phyloP scores from a whole-genome alignment of 345 rosid genomes.

The Citrus maxima region DNA sequence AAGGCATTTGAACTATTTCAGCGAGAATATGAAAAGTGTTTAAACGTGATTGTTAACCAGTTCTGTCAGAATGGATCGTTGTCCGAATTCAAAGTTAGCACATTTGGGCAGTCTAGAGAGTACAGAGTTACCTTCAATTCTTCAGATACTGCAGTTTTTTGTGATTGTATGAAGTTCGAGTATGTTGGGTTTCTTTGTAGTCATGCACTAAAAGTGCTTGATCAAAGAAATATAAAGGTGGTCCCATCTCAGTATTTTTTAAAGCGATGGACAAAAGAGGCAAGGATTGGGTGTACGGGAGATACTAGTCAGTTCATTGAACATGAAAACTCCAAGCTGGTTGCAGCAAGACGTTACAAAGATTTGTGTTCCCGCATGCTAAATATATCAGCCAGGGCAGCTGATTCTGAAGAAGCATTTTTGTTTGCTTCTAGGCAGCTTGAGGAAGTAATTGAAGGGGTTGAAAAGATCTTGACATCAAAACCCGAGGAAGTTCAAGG shows the following conservation, averaged over 20 bases:
- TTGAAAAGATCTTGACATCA: slow-evolving; percentile 27
- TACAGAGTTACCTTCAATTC: slow-evolving; percentile 20
- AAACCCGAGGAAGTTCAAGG: slow-evolving; percentile 25
- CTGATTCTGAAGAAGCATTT: slow-evolving; percentile 35
- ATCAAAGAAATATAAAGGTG: slow-evolving; percentile 31
- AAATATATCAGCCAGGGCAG: slow-evolving; percentile 29
- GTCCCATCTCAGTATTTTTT: slow-evolving; percentile 32
- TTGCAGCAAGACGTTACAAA: slow-evolving; percentile 33
- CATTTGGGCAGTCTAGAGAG: slow-evolving; percentile 24
- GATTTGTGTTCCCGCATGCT: slow-evolving; percentile 22
- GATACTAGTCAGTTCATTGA: slow-evolving; percentile 12
- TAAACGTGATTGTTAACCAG: slow-evolving; percentile 23
- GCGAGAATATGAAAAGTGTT: slow-evolving; percentile 30
- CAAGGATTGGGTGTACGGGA: slow-evolving; percentile 15
- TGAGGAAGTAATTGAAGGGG: slow-evolving; percentile 27
- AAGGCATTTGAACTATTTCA: slow-evolving; percentile 32
- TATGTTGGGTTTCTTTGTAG: slow-evolving; percentile 38
- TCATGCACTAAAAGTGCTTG: slow-evolving; percentile 36
- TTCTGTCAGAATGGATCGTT: slow-evolving; percentile 20
- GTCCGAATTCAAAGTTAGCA: slow-evolving; percentile 25
- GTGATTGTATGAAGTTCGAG: slow-evolving; percentile 33
- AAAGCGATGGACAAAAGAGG: slow-evolving; percentile 40
- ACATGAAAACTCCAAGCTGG: slow-evolving; percentile 25
- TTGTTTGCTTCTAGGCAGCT: slow-evolving; percentile 33
- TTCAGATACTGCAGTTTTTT: slow-evolving; percentile 23